Base-by-base conservation (phyloP, 768 basidiomycete species). In the Lepiota venenata region DNA sequence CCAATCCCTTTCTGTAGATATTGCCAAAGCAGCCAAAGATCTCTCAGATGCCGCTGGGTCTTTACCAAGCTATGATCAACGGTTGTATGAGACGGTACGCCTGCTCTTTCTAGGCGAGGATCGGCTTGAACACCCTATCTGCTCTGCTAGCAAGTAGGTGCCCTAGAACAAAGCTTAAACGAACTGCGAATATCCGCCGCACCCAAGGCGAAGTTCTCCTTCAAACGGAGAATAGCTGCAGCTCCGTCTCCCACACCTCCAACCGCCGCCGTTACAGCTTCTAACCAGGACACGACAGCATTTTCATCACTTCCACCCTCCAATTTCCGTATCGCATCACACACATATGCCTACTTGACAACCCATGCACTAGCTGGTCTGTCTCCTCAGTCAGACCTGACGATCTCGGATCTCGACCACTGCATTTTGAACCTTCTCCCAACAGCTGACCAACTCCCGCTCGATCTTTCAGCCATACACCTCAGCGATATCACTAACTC, bases 391-490 rank as follows among this genome's bases (percentile, higher is more conserved):
- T 76, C 77, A 15, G 82, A 85, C 53, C 66, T 93, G 35, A 79
- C 83, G 7, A 79, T 96, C 50, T 78, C 76, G n/a, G 74, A 87
- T 62, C 74, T 95, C 5, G 70, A 77, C 37, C 65, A 71, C 48
- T 93, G 92, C 62, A 74, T 93, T 37, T 80, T 94, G 52, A 83
- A 95, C 67, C 68, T 93, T 0, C 62, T 83, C 12, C 66, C 72
- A 8, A 55, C 61, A 1, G 4, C 32, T 22, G 15, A 21, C 37
- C 41, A 40, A 15, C 35, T 29, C 15, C 41, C 60, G 21, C 50
- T 68, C 25, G 59, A 69, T 41, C 63, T 81, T 22, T 81, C 84
- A 0, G 82, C 88, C 0, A 60, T 91, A 9, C 88, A 93, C 61
- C 74, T 83, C 16, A 77, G 76, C n/a, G 76, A 81, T 44, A 59